Evolutionary conservation across 192 early-diverging fungal species (phyloP).

Genomic region (Mortierella hygrophila): DNA sequence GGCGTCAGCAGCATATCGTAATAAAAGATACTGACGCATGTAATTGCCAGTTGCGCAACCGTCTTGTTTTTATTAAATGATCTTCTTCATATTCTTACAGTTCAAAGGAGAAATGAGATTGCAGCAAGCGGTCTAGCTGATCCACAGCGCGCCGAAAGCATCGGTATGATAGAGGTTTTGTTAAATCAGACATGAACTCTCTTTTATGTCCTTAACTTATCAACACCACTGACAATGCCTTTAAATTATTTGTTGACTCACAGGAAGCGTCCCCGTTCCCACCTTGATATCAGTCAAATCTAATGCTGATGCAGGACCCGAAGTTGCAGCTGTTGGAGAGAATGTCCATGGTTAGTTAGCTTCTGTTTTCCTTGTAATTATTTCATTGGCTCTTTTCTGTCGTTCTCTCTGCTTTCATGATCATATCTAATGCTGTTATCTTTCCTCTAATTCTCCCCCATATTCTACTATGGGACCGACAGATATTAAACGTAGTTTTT

Average conservation of each 20-base stretch:
- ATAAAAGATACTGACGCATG: too few species aligned
- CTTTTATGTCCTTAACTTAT: not conserved
- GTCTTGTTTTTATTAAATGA: too few species aligned
- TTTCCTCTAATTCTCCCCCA: not conserved
- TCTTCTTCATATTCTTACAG: too few species aligned
- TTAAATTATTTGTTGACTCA: not conserved
- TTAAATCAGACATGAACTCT: not conserved
- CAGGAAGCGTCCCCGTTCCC: not conserved
- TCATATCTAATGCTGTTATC: not conserved
- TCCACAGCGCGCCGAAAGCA: not conserved
- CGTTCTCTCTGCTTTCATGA: not conserved
- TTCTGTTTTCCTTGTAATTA: not conserved
- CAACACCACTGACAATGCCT: not conserved
- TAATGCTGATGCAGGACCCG: not conserved
- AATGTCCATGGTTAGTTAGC: not conserved
- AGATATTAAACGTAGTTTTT: not conserved
- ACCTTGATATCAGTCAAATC: not conserved
- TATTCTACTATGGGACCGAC: not conserved
- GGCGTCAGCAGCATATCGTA: too few species aligned
- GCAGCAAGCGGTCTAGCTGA: too few species aligned
- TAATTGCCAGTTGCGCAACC: too few species aligned
- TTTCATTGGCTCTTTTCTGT: conserved; percentile 9
- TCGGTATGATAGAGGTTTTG: not conserved
- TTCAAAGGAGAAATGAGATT: too few species aligned
- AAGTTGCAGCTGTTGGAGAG: not conserved